Conservation (phyloP, 768 basidiomycete genomes). For the Pisolithus microcarpus region DNA sequence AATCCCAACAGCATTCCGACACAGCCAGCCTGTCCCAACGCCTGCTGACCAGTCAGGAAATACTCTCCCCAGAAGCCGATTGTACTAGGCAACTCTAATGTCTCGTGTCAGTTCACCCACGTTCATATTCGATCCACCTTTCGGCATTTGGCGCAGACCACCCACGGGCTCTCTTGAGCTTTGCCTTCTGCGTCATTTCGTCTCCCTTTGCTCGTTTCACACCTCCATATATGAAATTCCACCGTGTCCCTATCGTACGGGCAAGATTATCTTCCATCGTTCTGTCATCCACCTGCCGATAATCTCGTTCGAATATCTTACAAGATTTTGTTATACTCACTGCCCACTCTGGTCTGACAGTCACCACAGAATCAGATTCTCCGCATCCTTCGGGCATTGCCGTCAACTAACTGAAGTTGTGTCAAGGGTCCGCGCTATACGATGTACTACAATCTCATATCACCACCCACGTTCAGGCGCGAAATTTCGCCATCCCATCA, state of each 20-base stretch:
- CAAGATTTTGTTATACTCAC: not conserved
- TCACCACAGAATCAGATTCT: not conserved
- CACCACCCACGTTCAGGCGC: conserved; percentile 4
- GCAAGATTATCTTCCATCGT: not conserved
- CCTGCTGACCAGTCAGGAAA: not conserved
- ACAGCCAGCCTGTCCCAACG: not conserved
- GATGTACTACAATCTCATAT: not conserved
- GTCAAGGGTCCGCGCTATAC: not conserved
- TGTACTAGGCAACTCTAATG: conserved; percentile 4
- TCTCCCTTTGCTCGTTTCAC: not conserved
- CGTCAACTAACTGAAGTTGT: not conserved
- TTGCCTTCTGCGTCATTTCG: not conserved
- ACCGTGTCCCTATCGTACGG: not conserved
- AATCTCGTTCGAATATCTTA: too few relatives aligned
- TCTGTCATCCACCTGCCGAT: not conserved
- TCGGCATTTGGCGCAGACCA: not conserved
- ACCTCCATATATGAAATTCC: not conserved
- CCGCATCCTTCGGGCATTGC: conserved; percentile 8
- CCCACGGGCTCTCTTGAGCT: not conserved
- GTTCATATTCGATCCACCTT: not conserved
- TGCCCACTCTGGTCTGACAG: not conserved
- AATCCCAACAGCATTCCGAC: too few relatives aligned
- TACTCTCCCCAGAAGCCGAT: not conserved
- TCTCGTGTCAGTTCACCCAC: conserved; percentile 1
- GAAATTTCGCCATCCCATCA: conserved; percentile 5